Conservation (phyloP, 2,329 filamentous ascomycete species). For the Mariannaea elegans region DNA sequence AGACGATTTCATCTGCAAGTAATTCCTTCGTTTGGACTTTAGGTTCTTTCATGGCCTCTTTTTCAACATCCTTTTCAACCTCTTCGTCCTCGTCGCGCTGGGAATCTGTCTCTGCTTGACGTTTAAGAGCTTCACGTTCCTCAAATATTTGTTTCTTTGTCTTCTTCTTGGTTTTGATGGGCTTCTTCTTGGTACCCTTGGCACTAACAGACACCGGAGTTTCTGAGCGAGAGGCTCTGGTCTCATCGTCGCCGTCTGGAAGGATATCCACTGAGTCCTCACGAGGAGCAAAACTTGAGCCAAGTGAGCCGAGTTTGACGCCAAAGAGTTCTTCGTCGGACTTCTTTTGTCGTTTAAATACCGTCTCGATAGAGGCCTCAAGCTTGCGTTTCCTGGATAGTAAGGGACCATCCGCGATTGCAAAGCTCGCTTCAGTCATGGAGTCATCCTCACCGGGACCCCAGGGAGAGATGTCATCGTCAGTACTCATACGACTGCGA, state of each 20-base stretch:
- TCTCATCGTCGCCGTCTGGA: constrained; percentile 56
- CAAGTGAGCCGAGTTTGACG: constrained; percentile 64
- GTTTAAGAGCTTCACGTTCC: constrained; percentile 69
- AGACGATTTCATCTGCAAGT: constrained; percentile 43
- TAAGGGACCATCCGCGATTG: constrained; percentile 63
- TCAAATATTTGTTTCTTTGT: constrained; percentile 80
- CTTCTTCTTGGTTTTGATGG: constrained; percentile 73
- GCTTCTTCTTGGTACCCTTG: constrained; percentile 65
- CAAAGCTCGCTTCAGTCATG: constrained; percentile 77
- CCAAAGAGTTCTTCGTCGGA: constrained; percentile 81
- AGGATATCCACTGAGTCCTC: constrained; percentile 61
- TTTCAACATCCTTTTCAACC: constrained; percentile 42
- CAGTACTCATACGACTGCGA: constrained; percentile 76
- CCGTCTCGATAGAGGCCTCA: constrained; percentile 69
- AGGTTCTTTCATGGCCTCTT: constrained; percentile 17
- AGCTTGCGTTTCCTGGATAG: constrained; percentile 78
- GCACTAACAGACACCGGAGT: constrained; percentile 53
- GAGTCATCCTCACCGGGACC: constrained; percentile 68
- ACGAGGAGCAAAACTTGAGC: constrained; percentile 57
- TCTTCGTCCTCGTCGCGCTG: constrained; percentile 53
- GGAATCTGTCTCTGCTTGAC: constrained; percentile 60
- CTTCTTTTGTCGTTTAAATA: constrained; percentile 83
- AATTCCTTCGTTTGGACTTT: constrained; percentile 32
- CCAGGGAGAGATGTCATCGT: constrained; percentile 62
- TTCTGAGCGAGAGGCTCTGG: constrained; percentile 55